These are phyloP conservation scores for Botryococcus braunii DNA, from an alignment of 163 green algal genomes.

Conservation along the genomic window DNA sequence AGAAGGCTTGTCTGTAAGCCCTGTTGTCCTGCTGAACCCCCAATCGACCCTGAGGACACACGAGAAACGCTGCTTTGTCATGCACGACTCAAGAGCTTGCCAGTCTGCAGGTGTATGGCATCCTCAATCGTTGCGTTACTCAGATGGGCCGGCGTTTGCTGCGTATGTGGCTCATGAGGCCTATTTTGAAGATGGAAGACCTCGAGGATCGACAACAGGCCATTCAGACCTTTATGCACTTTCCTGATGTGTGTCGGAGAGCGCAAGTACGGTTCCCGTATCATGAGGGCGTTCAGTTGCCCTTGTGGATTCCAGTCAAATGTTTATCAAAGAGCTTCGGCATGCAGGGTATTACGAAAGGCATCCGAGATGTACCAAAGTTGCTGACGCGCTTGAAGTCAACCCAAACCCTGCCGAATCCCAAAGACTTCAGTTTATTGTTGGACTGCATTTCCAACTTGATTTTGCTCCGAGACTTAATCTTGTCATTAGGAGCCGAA, in stretches of 20 bases:
- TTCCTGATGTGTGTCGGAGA: too few species aligned
- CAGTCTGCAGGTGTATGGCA: slow-evolving; percentile 69
- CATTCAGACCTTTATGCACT: too few species aligned
- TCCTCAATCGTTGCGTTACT: slow-evolving; percentile 65
- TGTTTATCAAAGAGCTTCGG: too few species aligned
- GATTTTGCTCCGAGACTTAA: slow-evolving; percentile 23
- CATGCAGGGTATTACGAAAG: slow-evolving; percentile 18
- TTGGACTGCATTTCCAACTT: slow-evolving; percentile 22
- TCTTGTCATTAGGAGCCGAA: slow-evolving; percentile 3
- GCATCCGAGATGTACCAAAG: slow-evolving; percentile 47
- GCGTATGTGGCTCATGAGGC: slow-evolving; percentile 69
- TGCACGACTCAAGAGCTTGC: too few species aligned
- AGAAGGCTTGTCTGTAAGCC: too few species aligned
- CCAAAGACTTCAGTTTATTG: slow-evolving; percentile 38
- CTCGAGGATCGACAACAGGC: neutral
- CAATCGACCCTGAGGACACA: too few species aligned
- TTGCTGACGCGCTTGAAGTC: slow-evolving; percentile 39
- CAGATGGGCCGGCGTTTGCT: slow-evolving; percentile 53
- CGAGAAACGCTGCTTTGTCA: too few species aligned
- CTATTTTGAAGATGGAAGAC: slow-evolving; percentile 60
- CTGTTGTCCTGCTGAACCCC: too few species aligned
- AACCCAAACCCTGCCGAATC: slow-evolving; percentile 35
- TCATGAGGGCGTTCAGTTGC: too few species aligned
- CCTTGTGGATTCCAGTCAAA: too few species aligned
- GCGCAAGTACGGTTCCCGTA: too few species aligned